Percentiles rank a stretch among this genome's conserved stretches.
Conservation (phyloP, 2,329 filamentous ascomycete species). For the Celoporthe dispersa region DNA sequence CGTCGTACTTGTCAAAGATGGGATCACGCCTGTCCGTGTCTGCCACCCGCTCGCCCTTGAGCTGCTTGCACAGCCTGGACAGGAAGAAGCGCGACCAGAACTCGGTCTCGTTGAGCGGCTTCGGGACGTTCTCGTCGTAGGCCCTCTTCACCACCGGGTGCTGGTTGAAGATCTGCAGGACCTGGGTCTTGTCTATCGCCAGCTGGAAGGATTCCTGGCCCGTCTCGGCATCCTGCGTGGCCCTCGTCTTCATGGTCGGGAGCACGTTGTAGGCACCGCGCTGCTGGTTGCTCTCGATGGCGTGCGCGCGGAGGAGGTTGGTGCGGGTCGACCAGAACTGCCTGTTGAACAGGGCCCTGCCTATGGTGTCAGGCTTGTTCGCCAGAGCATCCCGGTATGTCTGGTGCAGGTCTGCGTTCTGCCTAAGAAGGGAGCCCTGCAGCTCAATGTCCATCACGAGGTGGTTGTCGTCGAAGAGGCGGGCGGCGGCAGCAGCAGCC, state of each 20-base stretch:
- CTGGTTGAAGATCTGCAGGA: constrained; percentile 89
- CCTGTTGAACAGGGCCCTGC: constrained; percentile 78
- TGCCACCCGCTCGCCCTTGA: constrained; percentile 85
- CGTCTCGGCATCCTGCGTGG: constrained; percentile 60
- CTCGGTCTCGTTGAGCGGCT: constrained; percentile 69
- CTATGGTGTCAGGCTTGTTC: constrained; percentile 84
- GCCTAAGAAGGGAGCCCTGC: constrained; percentile 86
- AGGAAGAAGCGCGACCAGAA: constrained; percentile 97
- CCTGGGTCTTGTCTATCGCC: constrained; percentile 75
- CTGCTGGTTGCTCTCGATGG: constrained; percentile 84
- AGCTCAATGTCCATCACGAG: constrained; percentile 79
- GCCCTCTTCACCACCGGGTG: constrained; percentile 88
- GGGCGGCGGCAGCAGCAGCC: constrained; percentile 70
- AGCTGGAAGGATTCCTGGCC: constrained; percentile 80
- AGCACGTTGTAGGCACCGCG: constrained; percentile 93
- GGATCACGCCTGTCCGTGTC: constrained; percentile 78
- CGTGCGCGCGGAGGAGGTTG: constrained; percentile 84
- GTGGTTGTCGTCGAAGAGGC: constrained; percentile 80
- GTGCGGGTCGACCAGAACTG: constrained; percentile 95
- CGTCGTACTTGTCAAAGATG: constrained; percentile 84
- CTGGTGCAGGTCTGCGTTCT: constrained; percentile 74
- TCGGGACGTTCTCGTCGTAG: constrained; percentile 91
- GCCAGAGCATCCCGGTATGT: constrained; percentile 85
- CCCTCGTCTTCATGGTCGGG: constrained; percentile 78
- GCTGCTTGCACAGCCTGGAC: constrained; percentile 85